Percentiles rank a stretch among this genome's conserved stretches.
Evolutionary conservation across 2,329 filamentous ascomycete genomes (phyloP).

Genomic region (Hypoxylon sp.): DNA sequence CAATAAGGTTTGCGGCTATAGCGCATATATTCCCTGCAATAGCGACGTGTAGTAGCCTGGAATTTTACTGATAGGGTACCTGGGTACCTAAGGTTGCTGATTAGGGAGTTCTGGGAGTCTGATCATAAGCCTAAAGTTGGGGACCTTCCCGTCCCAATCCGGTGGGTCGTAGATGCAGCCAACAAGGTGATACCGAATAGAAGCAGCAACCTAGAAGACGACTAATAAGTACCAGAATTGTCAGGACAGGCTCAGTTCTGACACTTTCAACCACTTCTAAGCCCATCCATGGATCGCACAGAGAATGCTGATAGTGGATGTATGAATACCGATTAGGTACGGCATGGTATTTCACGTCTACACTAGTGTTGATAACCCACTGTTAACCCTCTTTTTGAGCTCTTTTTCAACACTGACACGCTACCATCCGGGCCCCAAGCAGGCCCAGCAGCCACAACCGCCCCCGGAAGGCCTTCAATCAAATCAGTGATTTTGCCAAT

Average conservation of each 20-base stretch:
- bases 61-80: too few species aligned
- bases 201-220: constrained; percentile 10
- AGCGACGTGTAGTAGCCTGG: constrained; percentile 14
- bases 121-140: constrained; percentile 18
- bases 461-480: constrained; percentile 25
- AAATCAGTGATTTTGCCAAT: constrained; percentile 36
- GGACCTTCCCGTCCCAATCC: constrained; percentile 36
- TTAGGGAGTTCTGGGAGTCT: constrained; percentile 13
- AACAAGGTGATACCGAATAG: constrained; percentile 13
- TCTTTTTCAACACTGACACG: constrained; percentile 1
- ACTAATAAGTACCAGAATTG: constrained; percentile 8
- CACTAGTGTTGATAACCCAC: constrained; percentile 22
- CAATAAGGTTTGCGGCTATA: constrained; percentile 36
- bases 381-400: constrained; percentile 10
- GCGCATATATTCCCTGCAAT: constrained; percentile 29
- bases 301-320: constrained; percentile 7
- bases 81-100: constrained; percentile 4
- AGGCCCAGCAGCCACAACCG: not conserved
- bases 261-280: constrained; percentile 20
- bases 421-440: constrained; percentile 11
- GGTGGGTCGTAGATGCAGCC: constrained; percentile 28
- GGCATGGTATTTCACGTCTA: too few species aligned
- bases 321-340: too few species aligned
- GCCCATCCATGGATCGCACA: constrained; percentile 2
- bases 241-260: constrained; percentile 19